These are phyloP conservation scores for Xylaria polymorpha DNA, from an alignment of 2,329 filamentous ascomycete genomes.

Conservation along the genomic window DNA sequence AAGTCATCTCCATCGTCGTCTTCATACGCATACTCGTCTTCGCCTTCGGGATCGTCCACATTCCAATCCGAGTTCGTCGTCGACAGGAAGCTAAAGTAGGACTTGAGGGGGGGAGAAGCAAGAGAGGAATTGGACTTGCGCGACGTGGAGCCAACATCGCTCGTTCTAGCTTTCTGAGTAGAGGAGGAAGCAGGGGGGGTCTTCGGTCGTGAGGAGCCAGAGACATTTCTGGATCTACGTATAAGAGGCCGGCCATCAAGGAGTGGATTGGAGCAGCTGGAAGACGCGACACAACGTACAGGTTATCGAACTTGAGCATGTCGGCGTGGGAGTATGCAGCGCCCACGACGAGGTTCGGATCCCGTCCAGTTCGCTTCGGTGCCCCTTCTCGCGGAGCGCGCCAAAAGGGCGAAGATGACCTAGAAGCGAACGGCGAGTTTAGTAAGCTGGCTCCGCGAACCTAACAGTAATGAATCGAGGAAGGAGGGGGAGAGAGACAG, in stretches of 20 bases:
- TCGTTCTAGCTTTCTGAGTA: slow-evolving; percentile 63
- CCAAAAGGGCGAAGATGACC: slow-evolving; percentile 92
- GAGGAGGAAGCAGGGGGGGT: slow-evolving; percentile 77
- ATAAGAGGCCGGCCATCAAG: slow-evolving; percentile 17
- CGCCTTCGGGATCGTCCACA: slow-evolving; percentile 69
- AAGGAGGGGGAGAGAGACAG: neutral
- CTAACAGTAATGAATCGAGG: neutral
- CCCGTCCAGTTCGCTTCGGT: slow-evolving; percentile 66
- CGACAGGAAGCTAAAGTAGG: slow-evolving; percentile 84
- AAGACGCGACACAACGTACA: slow-evolving; percentile 65
- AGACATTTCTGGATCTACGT: slow-evolving; percentile 64
- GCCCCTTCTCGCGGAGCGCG: slow-evolving; percentile 66
- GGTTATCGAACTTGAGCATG: slow-evolving; percentile 85
- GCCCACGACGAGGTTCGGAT: slow-evolving; percentile 82
- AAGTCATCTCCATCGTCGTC: slow-evolving; percentile 96
- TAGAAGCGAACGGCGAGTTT: slow-evolving; percentile 56
- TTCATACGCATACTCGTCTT: slow-evolving; percentile 82
- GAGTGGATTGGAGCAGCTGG: neutral
- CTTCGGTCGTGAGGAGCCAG: slow-evolving; percentile 73
- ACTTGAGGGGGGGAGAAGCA: slow-evolving; percentile 74
- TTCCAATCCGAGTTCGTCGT: slow-evolving; percentile 87
- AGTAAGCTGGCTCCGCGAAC: slow-evolving; percentile 30
- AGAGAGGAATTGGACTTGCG: slow-evolving; percentile 63
- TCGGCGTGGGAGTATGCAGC: slow-evolving; percentile 97
- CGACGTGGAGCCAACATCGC: slow-evolving; percentile 67